These are phyloP conservation scores for Acacia melanoxylon DNA, from an alignment of 306 rosid species.

Conservation along the genomic window DNA sequence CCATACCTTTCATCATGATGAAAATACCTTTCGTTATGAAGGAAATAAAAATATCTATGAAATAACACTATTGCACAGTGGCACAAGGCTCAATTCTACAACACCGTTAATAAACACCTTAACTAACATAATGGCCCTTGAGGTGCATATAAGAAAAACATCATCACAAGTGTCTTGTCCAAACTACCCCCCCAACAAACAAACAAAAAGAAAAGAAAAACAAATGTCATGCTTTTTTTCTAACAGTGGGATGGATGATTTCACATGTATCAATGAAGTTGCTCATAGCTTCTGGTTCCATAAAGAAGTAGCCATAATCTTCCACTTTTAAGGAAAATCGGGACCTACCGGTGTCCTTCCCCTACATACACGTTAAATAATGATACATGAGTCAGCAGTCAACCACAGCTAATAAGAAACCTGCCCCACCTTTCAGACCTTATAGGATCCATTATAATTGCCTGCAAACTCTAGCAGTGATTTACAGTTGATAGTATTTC, in stretches of 20 bases:
- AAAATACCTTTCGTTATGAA: constrained; percentile 50
- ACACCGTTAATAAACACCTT: not conserved
- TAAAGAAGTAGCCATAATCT: not conserved
- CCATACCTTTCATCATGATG: constrained; percentile 72
- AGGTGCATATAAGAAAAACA: not conserved
- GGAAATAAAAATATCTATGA: not conserved
- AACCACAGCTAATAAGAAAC: not conserved
- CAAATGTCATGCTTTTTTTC: no score
- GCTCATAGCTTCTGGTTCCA: not conserved
- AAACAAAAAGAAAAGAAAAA: no score
- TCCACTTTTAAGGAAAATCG: not conserved
- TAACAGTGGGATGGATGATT: no score
- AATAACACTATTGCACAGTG: not conserved
- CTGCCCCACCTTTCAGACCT: not conserved
- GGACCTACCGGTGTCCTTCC: not conserved
- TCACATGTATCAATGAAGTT: no score
- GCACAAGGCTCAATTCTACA: not conserved
- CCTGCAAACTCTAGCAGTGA: not conserved
- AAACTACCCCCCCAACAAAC: no score
- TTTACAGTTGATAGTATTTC: not conserved
- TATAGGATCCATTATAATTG: not conserved
- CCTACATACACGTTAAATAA: not conserved
- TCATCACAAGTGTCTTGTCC: not conserved
- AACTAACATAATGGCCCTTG: not conserved
- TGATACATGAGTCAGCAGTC: not conserved